Conservation (phyloP, 2,329 filamentous ascomycete genomes). For the Aspergillus candidus region DNA sequence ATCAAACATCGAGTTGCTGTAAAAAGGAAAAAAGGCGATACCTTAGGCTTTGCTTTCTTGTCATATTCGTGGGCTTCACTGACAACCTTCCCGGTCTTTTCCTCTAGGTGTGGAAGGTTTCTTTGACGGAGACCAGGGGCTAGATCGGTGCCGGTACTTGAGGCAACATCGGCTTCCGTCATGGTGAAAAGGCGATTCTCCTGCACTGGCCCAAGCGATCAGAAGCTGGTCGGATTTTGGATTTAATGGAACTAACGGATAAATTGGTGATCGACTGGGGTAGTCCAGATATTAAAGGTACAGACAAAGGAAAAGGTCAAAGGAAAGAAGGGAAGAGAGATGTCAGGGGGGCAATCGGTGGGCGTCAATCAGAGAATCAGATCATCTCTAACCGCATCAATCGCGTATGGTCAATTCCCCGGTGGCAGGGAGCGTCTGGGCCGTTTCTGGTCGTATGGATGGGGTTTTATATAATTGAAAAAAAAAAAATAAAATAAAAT, state of each 20-base stretch:
- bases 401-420: too few relatives aligned
- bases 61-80: slow-evolving; percentile 22
- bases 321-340: slow-evolving; percentile 3
- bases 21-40: slow-evolving; percentile 12
- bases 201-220: too few relatives aligned
- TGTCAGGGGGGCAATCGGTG: background rate
- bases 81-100: slow-evolving; percentile 21
- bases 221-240: too few relatives aligned
- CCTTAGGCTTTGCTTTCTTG: slow-evolving; percentile 33
- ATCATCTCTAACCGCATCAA: slow-evolving; percentile 10
- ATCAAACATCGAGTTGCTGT: slow-evolving; percentile 1
- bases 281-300: slow-evolving; percentile 6
- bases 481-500: too few relatives aligned
- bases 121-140: slow-evolving; percentile 36
- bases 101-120: slow-evolving; percentile 32
- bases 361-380: slow-evolving; percentile 4
- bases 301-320: slow-evolving; percentile 7
- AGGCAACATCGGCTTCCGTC: slow-evolving; percentile 28
- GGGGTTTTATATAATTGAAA: background rate
- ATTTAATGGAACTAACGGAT: background rate
- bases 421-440: too few relatives aligned
- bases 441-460: too few relatives aligned
- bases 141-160: slow-evolving; percentile 30
- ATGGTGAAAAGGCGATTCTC: slow-evolving; percentile 17
- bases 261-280: slow-evolving; percentile 5